Percentiles rank a stretch among this genome's conserved stretches.
phyloP scores from a whole-genome alignment of 2,329 filamentous ascomycete genomes.

The Trichoderma aggressivum region DNA sequence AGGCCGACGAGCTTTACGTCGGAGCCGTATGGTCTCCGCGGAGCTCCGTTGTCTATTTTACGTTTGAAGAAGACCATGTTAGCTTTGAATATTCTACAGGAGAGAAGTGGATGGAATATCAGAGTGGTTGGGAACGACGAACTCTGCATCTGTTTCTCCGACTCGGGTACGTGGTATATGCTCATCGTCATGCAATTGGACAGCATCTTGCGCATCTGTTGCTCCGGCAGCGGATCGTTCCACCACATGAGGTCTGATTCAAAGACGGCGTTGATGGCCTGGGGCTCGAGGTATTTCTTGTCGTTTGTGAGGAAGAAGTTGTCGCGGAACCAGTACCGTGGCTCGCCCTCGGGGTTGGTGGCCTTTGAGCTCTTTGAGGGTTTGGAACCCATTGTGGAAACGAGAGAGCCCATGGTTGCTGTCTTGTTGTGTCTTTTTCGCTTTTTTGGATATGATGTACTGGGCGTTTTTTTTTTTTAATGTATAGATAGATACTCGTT shows the following conservation, averaged over 20 bases:
- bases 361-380: slow-evolving; percentile 16
- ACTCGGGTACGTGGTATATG: slow-evolving; percentile 47
- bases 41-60: slow-evolving; percentile 32
- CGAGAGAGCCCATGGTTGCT: slow-evolving; percentile 10
- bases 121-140: slow-evolving; percentile 21
- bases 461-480: not conserved
- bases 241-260: slow-evolving; percentile 59
- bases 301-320: slow-evolving; percentile 62
- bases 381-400: slow-evolving; percentile 24
- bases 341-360: slow-evolving; percentile 31
- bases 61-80: not conserved
- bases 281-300: slow-evolving; percentile 50
- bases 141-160: slow-evolving; percentile 40
- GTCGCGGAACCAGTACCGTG: slow-evolving; percentile 48
- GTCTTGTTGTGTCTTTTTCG: not conserved
- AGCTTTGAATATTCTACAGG: not conserved
- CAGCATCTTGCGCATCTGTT: slow-evolving; percentile 49
- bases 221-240: slow-evolving; percentile 50
- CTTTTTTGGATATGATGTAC: not conserved
- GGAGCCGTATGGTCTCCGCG: slow-evolving; percentile 30
- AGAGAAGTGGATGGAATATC: not conserved
- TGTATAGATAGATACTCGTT: not conserved
- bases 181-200: slow-evolving; percentile 59
- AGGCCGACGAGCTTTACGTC: slow-evolving; percentile 39
- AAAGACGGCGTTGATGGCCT: slow-evolving; percentile 54